phyloP scores from a whole-genome alignment of 2,329 filamentous ascomycete genomes.

The Akanthomyces muscarius region DNA sequence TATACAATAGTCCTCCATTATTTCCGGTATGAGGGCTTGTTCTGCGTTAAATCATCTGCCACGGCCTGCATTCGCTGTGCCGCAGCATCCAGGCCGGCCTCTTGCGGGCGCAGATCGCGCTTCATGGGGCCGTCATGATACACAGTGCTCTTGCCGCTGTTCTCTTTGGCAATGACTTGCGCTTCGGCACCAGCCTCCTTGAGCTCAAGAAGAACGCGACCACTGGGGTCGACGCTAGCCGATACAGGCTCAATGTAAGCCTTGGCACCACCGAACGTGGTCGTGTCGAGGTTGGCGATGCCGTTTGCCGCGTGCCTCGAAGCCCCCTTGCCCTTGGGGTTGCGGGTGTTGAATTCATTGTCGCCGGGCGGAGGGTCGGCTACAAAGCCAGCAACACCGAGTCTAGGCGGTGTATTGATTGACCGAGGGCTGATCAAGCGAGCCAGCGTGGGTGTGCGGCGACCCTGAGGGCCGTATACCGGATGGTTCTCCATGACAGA shows the following conservation, averaged over 20 bases:
- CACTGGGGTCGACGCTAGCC: constrained; percentile 46
- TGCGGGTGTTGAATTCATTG: constrained; percentile 37
- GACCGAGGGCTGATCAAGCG: constrained; percentile 47
- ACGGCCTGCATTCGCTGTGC: not conserved
- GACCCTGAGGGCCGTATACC: constrained; percentile 54
- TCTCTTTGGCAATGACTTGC: constrained; percentile 45
- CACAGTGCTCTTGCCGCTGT: constrained; percentile 33
- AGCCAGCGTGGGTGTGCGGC: constrained; percentile 45
- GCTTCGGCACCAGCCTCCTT: constrained; percentile 36
- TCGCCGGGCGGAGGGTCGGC: constrained; percentile 39
- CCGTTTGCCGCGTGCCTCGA: constrained; percentile 29
- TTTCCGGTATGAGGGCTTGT: not conserved
- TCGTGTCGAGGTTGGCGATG: constrained; percentile 43
- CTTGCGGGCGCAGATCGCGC: constrained; percentile 13
- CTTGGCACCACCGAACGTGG: constrained; percentile 50
- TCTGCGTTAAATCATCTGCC: constrained; percentile 6
- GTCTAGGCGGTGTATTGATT: constrained; percentile 33
- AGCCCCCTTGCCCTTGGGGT: constrained; percentile 19
- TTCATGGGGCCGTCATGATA: constrained; percentile 28
- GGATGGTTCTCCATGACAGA: constrained; percentile 57
- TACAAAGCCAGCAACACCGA: constrained; percentile 55
- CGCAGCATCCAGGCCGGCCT: not conserved
- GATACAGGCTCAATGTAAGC: constrained; percentile 44
- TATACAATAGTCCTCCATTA: constrained; percentile 22
- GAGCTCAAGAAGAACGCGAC: constrained; percentile 45